Evolutionary conservation across 1,139 yeast genomes (phyloP).

Genomic region (Nakaseomyces kungkrabaensis): DNA sequence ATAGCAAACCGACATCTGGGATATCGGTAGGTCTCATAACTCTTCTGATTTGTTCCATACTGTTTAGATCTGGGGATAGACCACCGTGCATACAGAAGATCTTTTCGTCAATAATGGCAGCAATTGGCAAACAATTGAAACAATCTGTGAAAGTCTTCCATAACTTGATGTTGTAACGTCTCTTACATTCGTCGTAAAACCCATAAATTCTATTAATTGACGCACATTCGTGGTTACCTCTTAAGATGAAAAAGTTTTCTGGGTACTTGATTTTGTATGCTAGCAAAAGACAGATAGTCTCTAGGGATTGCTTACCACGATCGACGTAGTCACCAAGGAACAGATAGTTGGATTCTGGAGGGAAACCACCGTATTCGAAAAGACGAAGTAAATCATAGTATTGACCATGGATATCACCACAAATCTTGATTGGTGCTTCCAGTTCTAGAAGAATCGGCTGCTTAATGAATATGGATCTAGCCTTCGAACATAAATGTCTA

Average conservation of each 20-base stretch:
- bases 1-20: constrained; percentile 89
- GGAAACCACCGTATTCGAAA: constrained; percentile 96
- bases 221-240: constrained; percentile 98
- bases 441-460: constrained; percentile 92
- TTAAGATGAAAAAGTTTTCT: constrained; percentile 83
- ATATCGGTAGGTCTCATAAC: constrained; percentile 98
- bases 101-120: constrained; percentile 94
- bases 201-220: constrained; percentile 94
- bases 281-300: constrained; percentile 81
- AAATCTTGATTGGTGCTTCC: constrained; percentile 91
- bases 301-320: constrained; percentile 93
- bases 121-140: constrained; percentile 94
- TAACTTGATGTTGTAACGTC: constrained; percentile 91
- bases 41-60: constrained; percentile 95
- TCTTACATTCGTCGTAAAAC: constrained; percentile 91
- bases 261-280: constrained; percentile 97
- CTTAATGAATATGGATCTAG: constrained; percentile 93
- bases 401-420: constrained; percentile 97
- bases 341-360: constrained; percentile 91
- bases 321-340: constrained; percentile 95
- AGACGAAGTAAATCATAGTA: constrained; percentile 88
- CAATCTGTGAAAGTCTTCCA: constrained; percentile 98
- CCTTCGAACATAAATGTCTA: constrained; percentile 91
- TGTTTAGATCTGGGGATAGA: constrained; percentile 85
- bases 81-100: constrained; percentile 99